These are phyloP conservation scores for Piper longum DNA, from an alignment of 164 flowering plant species.

Conservation along the genomic window DNA sequence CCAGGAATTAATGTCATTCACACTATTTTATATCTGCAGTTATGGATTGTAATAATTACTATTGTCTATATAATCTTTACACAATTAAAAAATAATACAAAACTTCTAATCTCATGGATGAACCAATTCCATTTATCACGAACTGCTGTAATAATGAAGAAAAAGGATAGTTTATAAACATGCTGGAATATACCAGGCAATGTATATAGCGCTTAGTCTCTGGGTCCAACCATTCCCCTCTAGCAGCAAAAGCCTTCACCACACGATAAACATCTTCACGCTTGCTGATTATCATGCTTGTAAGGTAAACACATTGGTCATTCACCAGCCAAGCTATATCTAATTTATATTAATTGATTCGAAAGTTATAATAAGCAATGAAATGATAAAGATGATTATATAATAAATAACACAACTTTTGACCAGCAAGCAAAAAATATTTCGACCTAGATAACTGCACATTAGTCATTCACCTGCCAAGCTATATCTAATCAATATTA, in stretches of 20 bases:
- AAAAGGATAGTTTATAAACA: not conserved
- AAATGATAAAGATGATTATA: not conserved
- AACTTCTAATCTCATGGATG: not conserved
- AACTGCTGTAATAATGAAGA: no score
- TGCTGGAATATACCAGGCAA: constrained; percentile 36
- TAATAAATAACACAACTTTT: no score
- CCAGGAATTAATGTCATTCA: not conserved
- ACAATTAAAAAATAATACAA: not conserved
- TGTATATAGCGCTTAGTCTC: constrained; percentile 46
- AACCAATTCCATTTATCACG: no score
- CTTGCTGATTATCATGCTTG: constrained; percentile 46
- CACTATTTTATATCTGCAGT: no score
- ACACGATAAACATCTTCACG: constrained; percentile 88
- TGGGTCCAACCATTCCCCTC: constrained; percentile 50
- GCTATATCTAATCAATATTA: not conserved
- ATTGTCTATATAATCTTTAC: not conserved
- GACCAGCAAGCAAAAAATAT: not conserved
- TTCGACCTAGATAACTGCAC: not conserved
- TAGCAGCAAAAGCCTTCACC: constrained; percentile 56
- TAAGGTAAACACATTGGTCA: constrained; percentile 13
- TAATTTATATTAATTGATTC: not conserved
- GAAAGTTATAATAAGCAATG: not conserved
- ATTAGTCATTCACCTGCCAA: constrained; percentile 5
- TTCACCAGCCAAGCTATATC: not conserved
- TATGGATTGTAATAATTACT: not conserved